Evolutionary conservation across 1,284 basidiomycete genomes (phyloP).

Genomic region (Apiotrichum domesticum): DNA sequence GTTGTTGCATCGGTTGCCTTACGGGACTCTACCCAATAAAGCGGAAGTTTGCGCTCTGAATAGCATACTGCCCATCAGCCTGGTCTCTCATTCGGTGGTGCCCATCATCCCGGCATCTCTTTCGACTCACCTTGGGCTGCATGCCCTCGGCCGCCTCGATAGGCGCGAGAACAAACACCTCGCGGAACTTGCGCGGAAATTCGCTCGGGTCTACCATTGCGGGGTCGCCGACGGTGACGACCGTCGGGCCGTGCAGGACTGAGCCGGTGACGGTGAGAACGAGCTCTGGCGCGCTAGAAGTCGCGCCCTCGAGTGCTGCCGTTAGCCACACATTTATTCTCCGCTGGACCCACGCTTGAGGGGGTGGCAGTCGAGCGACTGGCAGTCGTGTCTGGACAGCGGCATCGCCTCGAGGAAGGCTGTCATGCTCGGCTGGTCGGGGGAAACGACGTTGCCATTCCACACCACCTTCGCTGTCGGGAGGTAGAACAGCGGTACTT

Average conservation of each 20-base stretch:
- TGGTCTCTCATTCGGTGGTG: not conserved
- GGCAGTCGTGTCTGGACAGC: constrained; percentile 37
- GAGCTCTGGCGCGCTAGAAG: constrained; percentile 29
- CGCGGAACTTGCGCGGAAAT: constrained; percentile 40
- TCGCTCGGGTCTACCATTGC: constrained; percentile 21
- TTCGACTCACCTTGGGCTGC: constrained; percentile 35
- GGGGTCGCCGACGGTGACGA: constrained; percentile 21
- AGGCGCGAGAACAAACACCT: constrained; percentile 39
- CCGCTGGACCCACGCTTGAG: constrained; percentile 6
- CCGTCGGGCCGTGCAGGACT: constrained; percentile 37
- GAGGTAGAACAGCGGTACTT: constrained; percentile 36
- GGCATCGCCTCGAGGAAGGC: constrained; percentile 36
- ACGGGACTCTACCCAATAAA: constrained; percentile 30
- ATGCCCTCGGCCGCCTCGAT: constrained; percentile 34
- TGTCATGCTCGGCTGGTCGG: constrained; percentile 20
- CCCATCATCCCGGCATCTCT: not conserved
- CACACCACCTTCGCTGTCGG: constrained; percentile 39
- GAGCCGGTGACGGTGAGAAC: constrained; percentile 40
- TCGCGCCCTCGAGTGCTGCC: constrained; percentile 15
- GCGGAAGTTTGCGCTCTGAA: constrained; percentile 40
- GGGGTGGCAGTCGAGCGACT: constrained; percentile 43
- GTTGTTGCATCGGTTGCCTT: no score
- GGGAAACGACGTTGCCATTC: constrained; percentile 37
- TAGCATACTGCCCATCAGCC: constrained; percentile 27
- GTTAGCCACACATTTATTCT: not conserved